A percentile compares a stretch with the other conserved stretches of the same genome.
phyloP scores from a whole-genome alignment of 164 flowering plant species.

The Nelumbo lutea region DNA sequence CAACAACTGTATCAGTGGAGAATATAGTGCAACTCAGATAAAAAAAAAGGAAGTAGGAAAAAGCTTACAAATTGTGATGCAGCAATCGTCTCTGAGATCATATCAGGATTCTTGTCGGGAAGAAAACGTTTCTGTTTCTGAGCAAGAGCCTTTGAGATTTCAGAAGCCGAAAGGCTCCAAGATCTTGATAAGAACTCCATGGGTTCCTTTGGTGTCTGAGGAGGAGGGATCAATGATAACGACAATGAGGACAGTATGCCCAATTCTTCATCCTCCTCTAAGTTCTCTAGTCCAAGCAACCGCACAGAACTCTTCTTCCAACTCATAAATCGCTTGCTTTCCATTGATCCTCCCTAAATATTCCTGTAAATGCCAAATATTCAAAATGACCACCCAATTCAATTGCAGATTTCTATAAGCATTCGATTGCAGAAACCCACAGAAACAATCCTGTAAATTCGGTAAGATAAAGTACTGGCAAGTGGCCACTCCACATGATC shows the following conservation, averaged over 20 bases:
- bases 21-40: background rate
- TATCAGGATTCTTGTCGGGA: slow-evolving; percentile 18
- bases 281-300: slow-evolving; percentile 20
- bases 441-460: too few relatives aligned
- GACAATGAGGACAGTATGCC: slow-evolving; percentile 14
- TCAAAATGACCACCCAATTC: too few relatives aligned
- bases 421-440: too few relatives aligned
- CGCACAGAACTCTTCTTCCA: slow-evolving; percentile 23
- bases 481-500: too few relatives aligned
- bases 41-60: background rate
- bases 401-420: too few relatives aligned
- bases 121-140: slow-evolving; percentile 38
- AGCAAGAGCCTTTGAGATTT: slow-evolving; percentile 74
- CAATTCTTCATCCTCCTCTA: slow-evolving; percentile 36
- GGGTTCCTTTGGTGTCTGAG: slow-evolving; percentile 88
- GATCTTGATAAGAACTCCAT: slow-evolving; percentile 92
- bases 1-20: background rate
- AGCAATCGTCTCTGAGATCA: slow-evolving; percentile 21
- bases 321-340: slow-evolving; percentile 16
- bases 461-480: too few relatives aligned
- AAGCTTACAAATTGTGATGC: slow-evolving; percentile 39
- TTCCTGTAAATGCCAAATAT: background rate
- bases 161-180: slow-evolving; percentile 86
- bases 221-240: slow-evolving; percentile 52
- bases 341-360: slow-evolving; percentile 26